These are phyloP conservation scores for Mycena crocata DNA, from an alignment of 768 basidiomycete genomes.

Conservation along the genomic window DNA sequence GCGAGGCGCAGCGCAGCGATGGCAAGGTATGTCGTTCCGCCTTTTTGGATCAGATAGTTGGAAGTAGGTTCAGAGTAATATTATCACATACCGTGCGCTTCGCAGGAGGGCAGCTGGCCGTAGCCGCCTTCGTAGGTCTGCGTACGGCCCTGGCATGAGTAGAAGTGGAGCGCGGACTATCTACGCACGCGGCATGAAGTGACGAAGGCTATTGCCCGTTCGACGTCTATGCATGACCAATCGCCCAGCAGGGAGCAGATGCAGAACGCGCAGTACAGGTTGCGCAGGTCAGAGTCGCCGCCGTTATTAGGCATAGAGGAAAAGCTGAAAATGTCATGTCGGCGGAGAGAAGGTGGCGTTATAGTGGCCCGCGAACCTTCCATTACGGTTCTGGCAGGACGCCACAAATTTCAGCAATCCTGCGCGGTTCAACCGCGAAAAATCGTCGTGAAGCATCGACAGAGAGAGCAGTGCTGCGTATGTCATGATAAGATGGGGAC, in stretches of 20 bases:
- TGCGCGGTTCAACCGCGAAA: conserved; percentile 72
- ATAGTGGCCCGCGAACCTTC: conserved; percentile 67
- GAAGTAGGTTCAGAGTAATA: background rate
- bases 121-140: conserved; percentile 96
- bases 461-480: conserved; percentile 91
- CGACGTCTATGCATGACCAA: conserved; percentile 79
- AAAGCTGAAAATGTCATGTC: conserved; percentile 61
- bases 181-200: conserved; percentile 74
- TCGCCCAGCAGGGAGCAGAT: conserved; percentile 83
- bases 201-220: conserved; percentile 72
- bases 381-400: conserved; percentile 81
- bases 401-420: conserved; percentile 75
- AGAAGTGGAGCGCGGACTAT: conserved; percentile 2
- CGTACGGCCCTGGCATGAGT: conserved; percentile 10
- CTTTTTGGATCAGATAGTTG: conserved; percentile 49
- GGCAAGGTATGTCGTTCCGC: conserved; percentile 94
- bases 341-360: background rate
- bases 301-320: conserved; percentile 68
- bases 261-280: conserved; percentile 88
- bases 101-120: conserved; percentile 82
- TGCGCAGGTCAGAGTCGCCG: conserved; percentile 84
- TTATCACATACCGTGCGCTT: conserved; percentile 80
- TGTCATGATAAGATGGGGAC: conserved; percentile 93
- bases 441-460: conserved; percentile 86
- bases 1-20: conserved; percentile 78